Percentiles rank a stretch among this genome's conserved stretches.
Conservation (phyloP, 2,329 filamentous ascomycete species). For the Xylaria sp. region DNA sequence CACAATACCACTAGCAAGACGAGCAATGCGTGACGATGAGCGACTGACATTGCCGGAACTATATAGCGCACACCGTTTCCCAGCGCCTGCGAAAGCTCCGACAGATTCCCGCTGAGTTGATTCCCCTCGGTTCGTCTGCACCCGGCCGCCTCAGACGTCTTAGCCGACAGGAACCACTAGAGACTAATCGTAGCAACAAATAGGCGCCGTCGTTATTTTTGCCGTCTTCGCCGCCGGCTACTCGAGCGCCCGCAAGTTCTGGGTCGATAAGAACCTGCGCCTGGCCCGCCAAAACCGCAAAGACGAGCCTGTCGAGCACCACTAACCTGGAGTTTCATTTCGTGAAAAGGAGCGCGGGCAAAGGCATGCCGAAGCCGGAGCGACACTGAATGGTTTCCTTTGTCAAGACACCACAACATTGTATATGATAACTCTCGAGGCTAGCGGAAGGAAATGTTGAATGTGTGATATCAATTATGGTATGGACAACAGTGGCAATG, state of each 20-base stretch:
- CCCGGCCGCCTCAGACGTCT: background rate
- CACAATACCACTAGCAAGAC: constrained; percentile 1
- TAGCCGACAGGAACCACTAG: background rate
- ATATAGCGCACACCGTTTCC: constrained; percentile 90
- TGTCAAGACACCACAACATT: constrained; percentile 41
- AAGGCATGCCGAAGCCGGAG: constrained; percentile 34
- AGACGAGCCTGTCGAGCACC: constrained; percentile 50
- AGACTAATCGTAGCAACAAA: constrained; percentile 24
- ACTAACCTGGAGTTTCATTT: constrained; percentile 45
- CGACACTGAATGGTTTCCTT: constrained; percentile 38
- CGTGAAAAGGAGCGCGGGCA: constrained; percentile 35
- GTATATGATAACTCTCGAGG: constrained; percentile 47
- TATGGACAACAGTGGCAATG: constrained; percentile 44
- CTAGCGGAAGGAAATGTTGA: constrained; percentile 40
- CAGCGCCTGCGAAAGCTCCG: constrained; percentile 91
- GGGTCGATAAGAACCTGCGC: constrained; percentile 91
- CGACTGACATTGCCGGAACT: constrained; percentile 38
- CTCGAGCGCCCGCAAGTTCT: constrained; percentile 83
- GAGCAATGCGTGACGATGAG: constrained; percentile 15
- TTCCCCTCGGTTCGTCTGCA: constrained; percentile 82
- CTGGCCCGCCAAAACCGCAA: constrained; percentile 75
- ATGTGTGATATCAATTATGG: constrained; percentile 44
- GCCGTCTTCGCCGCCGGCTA: constrained; percentile 84
- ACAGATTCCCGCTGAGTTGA: constrained; percentile 92
- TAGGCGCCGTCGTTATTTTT: constrained; percentile 88